Percentiles rank a stretch among this genome's conserved stretches.
Evolutionary conservation across 2,329 filamentous ascomycete species (phyloP).

Genomic region (Phaeosphaeria sp.): DNA sequence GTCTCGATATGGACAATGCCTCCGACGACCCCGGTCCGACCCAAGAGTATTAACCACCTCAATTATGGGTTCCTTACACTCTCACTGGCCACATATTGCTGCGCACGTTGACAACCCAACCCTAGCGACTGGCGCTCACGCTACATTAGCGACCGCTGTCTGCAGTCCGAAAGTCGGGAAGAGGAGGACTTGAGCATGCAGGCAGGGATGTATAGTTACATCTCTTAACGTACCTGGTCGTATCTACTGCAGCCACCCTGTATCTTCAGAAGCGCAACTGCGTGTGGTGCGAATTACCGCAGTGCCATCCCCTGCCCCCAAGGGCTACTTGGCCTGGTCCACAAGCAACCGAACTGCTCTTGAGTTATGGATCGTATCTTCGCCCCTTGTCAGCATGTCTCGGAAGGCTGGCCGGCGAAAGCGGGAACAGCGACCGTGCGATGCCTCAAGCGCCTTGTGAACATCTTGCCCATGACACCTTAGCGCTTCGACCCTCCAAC

Average conservation of each 20-base stretch:
- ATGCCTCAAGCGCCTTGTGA: constrained; percentile 21
- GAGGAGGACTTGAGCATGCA: constrained; percentile 19
- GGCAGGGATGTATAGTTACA: constrained; percentile 10
- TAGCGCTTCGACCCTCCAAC: not conserved
- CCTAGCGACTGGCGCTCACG: constrained; percentile 16
- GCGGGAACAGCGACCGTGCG: constrained; percentile 13
- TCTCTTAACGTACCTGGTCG: not conserved
- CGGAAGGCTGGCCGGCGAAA: constrained; percentile 17
- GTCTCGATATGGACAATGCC: constrained; percentile 17
- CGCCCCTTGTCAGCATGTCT: constrained; percentile 13
- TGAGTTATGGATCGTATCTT: constrained; percentile 8
- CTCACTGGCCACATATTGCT: constrained; percentile 18
- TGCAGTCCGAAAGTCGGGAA: constrained; percentile 25
- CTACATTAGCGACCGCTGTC: constrained; percentile 31
- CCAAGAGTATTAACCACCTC: constrained; percentile 14
- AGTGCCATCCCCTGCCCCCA: not conserved
- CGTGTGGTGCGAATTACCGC: not conserved
- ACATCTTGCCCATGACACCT: constrained; percentile 7
- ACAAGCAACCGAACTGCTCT: constrained; percentile 15
- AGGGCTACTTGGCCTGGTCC: not conserved
- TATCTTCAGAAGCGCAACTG: constrained; percentile 7
- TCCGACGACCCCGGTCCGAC: constrained; percentile 14
- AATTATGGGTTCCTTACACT: constrained; percentile 10
- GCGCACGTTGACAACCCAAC: constrained; percentile 5
- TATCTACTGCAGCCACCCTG: not conserved